Percentiles rank a stretch among this genome's conserved stretches.
phyloP scores from a whole-genome alignment of 2,329 filamentous ascomycete species.

The Aspergillus jensenii region DNA sequence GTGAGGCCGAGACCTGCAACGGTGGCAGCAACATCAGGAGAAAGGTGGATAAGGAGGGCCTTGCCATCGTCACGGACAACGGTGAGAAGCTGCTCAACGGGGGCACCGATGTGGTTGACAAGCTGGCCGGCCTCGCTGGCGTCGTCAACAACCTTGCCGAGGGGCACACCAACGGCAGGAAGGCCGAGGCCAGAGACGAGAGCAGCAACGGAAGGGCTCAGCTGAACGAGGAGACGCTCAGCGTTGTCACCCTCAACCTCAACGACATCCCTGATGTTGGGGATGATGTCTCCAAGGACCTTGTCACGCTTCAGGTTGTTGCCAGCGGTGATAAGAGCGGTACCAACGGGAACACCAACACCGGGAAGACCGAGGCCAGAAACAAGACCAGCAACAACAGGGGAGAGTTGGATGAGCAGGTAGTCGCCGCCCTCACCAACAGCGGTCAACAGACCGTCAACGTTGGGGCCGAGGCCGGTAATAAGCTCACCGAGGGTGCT shows the following conservation, averaged over 20 bases:
- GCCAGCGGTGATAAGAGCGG: conserved; percentile 22
- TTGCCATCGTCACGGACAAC: conserved; percentile 28
- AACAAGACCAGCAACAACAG: conserved; percentile 15
- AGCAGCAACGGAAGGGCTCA: conserved; percentile 25
- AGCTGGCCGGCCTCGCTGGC: conserved; percentile 21
- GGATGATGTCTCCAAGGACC: conserved; percentile 28
- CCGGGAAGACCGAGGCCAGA: conserved; percentile 13
- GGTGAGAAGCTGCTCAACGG: conserved; percentile 26
- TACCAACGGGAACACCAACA: conserved; percentile 20
- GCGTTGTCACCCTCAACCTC: conserved; percentile 29
- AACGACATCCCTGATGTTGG: conserved; percentile 26
- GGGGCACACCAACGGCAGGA: conserved; percentile 26
- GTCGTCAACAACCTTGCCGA: conserved; percentile 25
- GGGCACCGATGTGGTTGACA: conserved; percentile 26
- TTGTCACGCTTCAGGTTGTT: conserved; percentile 31
- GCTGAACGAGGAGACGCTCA: conserved; percentile 32
- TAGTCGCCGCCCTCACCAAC: conserved; percentile 28
- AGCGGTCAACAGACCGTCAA: conserved; percentile 32
- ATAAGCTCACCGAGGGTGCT: conserved; percentile 24
- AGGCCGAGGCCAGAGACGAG: conserved; percentile 26
- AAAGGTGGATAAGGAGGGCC: conserved; percentile 32
- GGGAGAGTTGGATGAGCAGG: conserved; percentile 33
- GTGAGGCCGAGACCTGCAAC: conserved; percentile 16
- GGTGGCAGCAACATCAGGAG: conserved; percentile 17
- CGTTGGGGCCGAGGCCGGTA: conserved; percentile 24